A percentile compares a stretch with the other conserved stretches of the same genome.
phyloP scores from a whole-genome alignment of 805 yeast genomes.

The Monosporozyma aquatica region DNA sequence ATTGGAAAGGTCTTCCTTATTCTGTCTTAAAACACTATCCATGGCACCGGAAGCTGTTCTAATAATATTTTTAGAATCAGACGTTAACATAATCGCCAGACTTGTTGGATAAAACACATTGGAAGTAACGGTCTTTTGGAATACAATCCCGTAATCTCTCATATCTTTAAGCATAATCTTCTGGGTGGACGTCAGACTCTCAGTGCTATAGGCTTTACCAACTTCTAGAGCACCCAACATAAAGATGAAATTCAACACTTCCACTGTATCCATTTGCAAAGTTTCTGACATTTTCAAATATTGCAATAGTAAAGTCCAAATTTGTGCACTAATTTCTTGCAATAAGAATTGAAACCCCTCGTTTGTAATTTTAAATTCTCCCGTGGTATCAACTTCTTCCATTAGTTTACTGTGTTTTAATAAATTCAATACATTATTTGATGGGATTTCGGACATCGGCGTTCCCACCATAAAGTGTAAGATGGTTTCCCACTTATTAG shows the following conservation, averaged over 20 bases:
- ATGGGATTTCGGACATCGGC: conserved; percentile 57
- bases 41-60: conserved; percentile 69
- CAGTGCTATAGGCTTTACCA: conserved; percentile 74
- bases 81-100: conserved; percentile 79
- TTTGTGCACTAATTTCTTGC: conserved; percentile 88
- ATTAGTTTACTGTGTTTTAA: conserved; percentile 76
- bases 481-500: conserved; percentile 88
- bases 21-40: conserved; percentile 48
- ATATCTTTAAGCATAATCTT: conserved; percentile 79
- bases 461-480: conserved; percentile 98
- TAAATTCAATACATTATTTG: conserved; percentile 70
- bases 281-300: conserved; percentile 79
- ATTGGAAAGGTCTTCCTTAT: conserved; percentile 11
- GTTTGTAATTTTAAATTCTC: conserved; percentile 64
- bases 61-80: conserved; percentile 58
- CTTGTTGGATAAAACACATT: conserved; percentile 81
- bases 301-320: conserved; percentile 86
- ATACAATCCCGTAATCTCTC: conserved; percentile 84
- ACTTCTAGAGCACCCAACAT: conserved; percentile 87
- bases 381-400: conserved; percentile 46
- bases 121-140: conserved; percentile 49
- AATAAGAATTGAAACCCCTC: conserved; percentile 88
- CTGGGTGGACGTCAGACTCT: conserved; percentile 71
- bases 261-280: conserved; percentile 89
- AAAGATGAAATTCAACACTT: conserved; percentile 86